A percentile compares a stretch with the other conserved stretches of the same genome.
phyloP scores from a whole-genome alignment of 805 yeast genomes.

The Limtongia smithiae region DNA sequence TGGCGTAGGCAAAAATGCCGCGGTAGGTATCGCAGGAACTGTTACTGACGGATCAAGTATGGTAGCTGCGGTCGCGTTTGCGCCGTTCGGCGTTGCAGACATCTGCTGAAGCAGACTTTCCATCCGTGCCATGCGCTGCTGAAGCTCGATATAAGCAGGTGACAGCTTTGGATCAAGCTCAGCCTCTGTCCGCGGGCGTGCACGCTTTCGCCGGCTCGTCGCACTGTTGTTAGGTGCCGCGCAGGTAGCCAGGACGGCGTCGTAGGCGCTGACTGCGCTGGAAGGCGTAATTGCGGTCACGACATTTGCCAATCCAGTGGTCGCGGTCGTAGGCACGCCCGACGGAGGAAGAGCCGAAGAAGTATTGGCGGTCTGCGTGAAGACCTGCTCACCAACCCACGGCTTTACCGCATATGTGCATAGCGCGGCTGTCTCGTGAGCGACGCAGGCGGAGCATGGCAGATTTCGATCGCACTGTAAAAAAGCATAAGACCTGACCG shows the following conservation, averaged over 20 bases:
- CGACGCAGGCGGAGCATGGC: constrained; percentile 23
- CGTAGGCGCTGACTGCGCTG: no score
- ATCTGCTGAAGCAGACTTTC: constrained; percentile 14
- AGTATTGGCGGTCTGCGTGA: background rate
- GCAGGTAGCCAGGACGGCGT: no score
- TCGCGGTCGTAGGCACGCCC: no score
- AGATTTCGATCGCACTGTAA: constrained; percentile 18
- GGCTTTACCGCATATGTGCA: constrained; percentile 17
- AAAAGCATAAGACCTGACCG: background rate
- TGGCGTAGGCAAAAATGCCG: no score
- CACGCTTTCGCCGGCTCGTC: no score
- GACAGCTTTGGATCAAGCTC: background rate
- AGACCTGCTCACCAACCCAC: constrained; percentile 4
- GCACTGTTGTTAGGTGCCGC: no score
- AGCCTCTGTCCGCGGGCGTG: no score
- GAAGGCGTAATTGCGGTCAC: no score
- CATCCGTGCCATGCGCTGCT: constrained; percentile 19
- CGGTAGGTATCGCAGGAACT: no score
- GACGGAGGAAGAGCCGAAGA: no score
- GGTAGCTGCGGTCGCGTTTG: background rate
- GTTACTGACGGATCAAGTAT: no score
- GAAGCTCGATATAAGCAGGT: constrained; percentile 14
- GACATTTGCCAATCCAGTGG: no score
- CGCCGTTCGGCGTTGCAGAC: background rate
- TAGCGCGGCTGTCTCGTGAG: constrained; percentile 11